Conservation (phyloP, 768 basidiomycete species). For the Pleurotus ostreatus region DNA sequence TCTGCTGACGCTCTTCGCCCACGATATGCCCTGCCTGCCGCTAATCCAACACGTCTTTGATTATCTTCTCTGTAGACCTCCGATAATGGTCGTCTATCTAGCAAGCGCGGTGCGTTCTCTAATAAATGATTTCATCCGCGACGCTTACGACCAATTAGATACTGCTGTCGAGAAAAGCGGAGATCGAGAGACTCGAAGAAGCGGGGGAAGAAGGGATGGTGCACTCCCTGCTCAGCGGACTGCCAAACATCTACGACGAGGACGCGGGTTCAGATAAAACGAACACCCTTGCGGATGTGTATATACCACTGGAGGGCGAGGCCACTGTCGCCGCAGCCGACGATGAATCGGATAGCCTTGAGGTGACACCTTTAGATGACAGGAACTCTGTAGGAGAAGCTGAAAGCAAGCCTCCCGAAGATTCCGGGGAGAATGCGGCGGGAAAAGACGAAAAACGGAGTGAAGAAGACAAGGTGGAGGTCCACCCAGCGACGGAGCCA, state of each 20-base stretch:
- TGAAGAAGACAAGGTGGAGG: too few relatives aligned
- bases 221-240: constrained; percentile 63
- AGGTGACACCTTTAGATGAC: too few relatives aligned
- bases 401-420: too few relatives aligned
- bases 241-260: constrained; percentile 52
- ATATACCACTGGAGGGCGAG: neutral
- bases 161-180: constrained; percentile 65
- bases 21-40: constrained; percentile 86
- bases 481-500: too few relatives aligned
- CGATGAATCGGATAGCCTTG: too few relatives aligned
- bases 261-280: neutral
- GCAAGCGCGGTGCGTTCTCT: constrained; percentile 64
- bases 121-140: neutral
- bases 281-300: neutral
- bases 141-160: constrained; percentile 40
- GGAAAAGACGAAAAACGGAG: too few relatives aligned
- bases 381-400: too few relatives aligned
- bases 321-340: neutral
- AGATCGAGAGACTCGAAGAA: constrained; percentile 56
- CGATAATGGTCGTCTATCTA: constrained; percentile 78
- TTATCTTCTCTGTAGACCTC: constrained; percentile 79
- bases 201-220: constrained; percentile 82
- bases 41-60: constrained; percentile 92
- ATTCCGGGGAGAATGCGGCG: too few relatives aligned
- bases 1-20: constrained; percentile 87